Conservation (phyloP, 2,329 filamentous ascomycete species). For the Xylariaceae sp. region DNA sequence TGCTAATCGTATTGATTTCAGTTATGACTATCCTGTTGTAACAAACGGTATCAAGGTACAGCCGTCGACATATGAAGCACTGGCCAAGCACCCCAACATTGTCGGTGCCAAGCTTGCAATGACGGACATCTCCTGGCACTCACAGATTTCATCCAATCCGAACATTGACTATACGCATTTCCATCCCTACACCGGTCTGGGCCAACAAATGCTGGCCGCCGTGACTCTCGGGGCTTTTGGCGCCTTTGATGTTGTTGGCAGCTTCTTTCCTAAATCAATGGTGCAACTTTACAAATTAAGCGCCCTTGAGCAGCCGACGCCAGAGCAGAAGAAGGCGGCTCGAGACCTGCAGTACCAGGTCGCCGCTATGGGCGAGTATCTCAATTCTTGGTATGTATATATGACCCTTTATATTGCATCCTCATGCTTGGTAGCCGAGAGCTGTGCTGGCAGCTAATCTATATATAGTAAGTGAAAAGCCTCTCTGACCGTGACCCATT, state of each 20-base stretch:
- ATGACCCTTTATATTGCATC: not conserved
- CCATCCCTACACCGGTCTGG: slow-evolving; percentile 68
- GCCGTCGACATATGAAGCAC: slow-evolving; percentile 61
- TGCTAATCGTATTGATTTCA: slow-evolving; percentile 5
- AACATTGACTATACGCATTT: slow-evolving; percentile 57
- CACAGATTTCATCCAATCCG: slow-evolving; percentile 66
- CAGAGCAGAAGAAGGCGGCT: slow-evolving; percentile 56
- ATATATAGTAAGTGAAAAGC: slow-evolving; percentile 21
- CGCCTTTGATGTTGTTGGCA: slow-evolving; percentile 70
- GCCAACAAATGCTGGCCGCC: slow-evolving; percentile 69
- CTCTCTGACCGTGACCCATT: not conserved
- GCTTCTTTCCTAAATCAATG: slow-evolving; percentile 68
- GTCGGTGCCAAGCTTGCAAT: slow-evolving; percentile 71
- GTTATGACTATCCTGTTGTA: slow-evolving; percentile 66
- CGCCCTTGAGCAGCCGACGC: slow-evolving; percentile 44
- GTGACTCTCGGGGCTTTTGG: slow-evolving; percentile 67
- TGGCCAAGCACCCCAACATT: slow-evolving; percentile 68
- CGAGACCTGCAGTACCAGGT: slow-evolving; percentile 61
- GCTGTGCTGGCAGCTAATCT: too few species aligned
- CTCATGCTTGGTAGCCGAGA: not conserved
- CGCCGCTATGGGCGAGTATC: slow-evolving; percentile 25
- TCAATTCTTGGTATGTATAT: slow-evolving; percentile 24
- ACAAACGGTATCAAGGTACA: slow-evolving; percentile 67
- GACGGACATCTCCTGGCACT: slow-evolving; percentile 69
- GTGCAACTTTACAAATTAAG: slow-evolving; percentile 60